A percentile compares a stretch with the other conserved stretches of the same genome.
phyloP scores from a whole-genome alignment of 805 yeast species.

The Spathaspora boniae region DNA sequence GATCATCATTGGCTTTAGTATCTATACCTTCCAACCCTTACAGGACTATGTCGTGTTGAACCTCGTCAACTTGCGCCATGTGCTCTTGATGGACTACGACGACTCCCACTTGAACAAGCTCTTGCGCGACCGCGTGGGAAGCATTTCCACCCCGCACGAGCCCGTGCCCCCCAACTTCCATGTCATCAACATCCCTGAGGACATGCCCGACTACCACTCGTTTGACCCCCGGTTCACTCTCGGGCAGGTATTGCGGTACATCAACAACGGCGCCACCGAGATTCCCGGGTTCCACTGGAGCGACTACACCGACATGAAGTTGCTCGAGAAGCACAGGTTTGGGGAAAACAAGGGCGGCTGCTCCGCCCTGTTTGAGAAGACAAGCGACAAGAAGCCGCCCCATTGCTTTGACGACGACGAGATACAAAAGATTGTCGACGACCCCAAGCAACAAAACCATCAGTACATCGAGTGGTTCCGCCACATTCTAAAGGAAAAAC shows the following conservation, averaged over 20 bases:
- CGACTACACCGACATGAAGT: slow-evolving; percentile 26
- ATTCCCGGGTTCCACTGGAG: slow-evolving; percentile 31
- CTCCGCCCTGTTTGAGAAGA: slow-evolving; percentile 16
- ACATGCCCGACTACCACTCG: slow-evolving; percentile 10
- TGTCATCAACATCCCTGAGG: not conserved
- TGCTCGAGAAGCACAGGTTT: slow-evolving; percentile 15
- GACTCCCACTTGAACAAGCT: too few species aligned
- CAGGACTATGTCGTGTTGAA: too few species aligned
- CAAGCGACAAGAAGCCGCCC: slow-evolving; percentile 9
- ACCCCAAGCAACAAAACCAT: slow-evolving; percentile 2
- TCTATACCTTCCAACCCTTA: too few species aligned
- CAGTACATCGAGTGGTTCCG: slow-evolving; percentile 4
- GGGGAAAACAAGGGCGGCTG: slow-evolving; percentile 17
- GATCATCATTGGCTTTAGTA: too few species aligned
- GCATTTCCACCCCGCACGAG: too few species aligned
- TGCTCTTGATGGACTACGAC: too few species aligned
- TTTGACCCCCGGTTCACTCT: slow-evolving; percentile 30
- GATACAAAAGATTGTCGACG: slow-evolving; percentile 11
- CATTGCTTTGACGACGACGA: slow-evolving; percentile 26
- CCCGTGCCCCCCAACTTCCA: too few species aligned
- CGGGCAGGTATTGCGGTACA: slow-evolving; percentile 17
- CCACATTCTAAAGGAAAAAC: slow-evolving; percentile 6
- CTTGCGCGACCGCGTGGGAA: too few species aligned
- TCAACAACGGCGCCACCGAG: slow-evolving; percentile 8
- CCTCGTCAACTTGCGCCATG: too few species aligned